A percentile compares a stretch with the other conserved stretches of the same genome.
Conservation (phyloP, 2,329 filamentous ascomycete genomes). For the Arthrobotrys sinensis region DNA sequence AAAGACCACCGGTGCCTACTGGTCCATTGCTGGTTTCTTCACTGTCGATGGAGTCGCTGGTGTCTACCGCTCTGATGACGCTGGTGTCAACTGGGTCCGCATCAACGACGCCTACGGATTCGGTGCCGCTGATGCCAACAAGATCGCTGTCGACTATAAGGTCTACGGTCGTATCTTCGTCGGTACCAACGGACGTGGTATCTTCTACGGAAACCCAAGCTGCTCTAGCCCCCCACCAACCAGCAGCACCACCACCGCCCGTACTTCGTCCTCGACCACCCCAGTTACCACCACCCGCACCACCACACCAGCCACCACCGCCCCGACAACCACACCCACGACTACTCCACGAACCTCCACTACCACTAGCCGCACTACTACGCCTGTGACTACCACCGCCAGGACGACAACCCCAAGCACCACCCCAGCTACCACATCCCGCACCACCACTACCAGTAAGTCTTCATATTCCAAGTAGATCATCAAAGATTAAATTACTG, state of each 20-base stretch:
- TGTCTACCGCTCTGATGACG: conserved; percentile 62
- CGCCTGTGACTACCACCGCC: conserved; percentile 7
- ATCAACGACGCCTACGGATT: conserved; percentile 62
- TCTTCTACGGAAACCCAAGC: conserved; percentile 61
- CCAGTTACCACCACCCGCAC: conserved; percentile 34
- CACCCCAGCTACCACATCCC: not conserved
- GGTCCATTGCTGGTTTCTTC: conserved; percentile 62
- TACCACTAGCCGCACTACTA: conserved; percentile 34
- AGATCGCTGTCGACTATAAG: conserved; percentile 62
- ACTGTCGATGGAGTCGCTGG: conserved; percentile 61
- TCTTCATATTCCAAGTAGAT: not conserved
- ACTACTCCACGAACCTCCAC: conserved; percentile 20
- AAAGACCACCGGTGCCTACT: conserved; percentile 60
- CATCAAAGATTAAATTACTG: not conserved
- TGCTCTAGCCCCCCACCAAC: conserved; percentile 55
- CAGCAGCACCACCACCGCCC: conserved; percentile 33
- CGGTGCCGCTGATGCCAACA: conserved; percentile 61
- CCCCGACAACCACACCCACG: conserved; percentile 19
- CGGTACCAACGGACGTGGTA: conserved; percentile 63
- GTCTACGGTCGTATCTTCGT: conserved; percentile 62
- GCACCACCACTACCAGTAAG: conserved; percentile 40
- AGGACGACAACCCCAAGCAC: conserved; percentile 28
- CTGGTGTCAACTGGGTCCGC: conserved; percentile 61
- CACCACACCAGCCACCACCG: conserved; percentile 23
- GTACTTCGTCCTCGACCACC: conserved; percentile 29